Evolutionary conservation across 345 rosid genomes (phyloP).

Genomic region (Carallia pectinifolia): DNA sequence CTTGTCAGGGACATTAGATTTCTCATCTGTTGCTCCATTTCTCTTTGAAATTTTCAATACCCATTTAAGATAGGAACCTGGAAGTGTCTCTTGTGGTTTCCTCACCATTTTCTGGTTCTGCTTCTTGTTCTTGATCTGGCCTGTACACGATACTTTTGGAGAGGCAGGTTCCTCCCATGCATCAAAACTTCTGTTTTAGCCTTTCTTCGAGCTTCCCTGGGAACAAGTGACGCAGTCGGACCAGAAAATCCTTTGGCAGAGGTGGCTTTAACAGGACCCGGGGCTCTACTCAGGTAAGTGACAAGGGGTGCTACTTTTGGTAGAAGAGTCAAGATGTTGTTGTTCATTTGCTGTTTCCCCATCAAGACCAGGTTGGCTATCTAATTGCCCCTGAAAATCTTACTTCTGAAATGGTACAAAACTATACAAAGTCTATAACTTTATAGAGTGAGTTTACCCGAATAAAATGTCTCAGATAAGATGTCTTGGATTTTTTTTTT

Average conservation of each 20-base stretch:
- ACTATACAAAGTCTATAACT: too few species aligned
- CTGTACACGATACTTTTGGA: conserved; percentile 40
- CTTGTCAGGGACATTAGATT: neutral
- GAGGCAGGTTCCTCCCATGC: conserved; percentile 42
- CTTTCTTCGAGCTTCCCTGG: conserved; percentile 32
- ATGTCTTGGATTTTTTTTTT: too few species aligned
- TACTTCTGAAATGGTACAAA: neutral
- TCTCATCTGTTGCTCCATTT: neutral
- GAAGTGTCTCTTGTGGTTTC: neutral
- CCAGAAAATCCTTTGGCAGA: neutral
- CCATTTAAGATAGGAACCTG: neutral
- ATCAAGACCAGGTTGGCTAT: neutral
- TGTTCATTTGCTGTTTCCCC: conserved; percentile 10
- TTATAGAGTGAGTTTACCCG: too few species aligned
- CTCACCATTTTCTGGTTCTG: neutral
- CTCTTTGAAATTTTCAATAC: neutral
- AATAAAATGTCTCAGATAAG: too few species aligned
- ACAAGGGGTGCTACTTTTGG: conserved; percentile 24
- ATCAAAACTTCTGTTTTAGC: conserved; percentile 31
- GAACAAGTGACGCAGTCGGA: conserved; percentile 27
- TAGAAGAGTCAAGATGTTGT: conserved; percentile 12
- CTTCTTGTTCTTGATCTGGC: conserved; percentile 31
- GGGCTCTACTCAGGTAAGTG: conserved; percentile 33
- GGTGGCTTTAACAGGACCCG: conserved; percentile 20
- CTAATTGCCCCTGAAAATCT: neutral